phyloP scores from a whole-genome alignment of 176 grass and related monocot species.

The maize (Zea mays) region Zm-B73-REFERENCE-NAM-5.0 NC_050096.1:210319001-210319500 shows the following conservation, averaged over 20 bases:
- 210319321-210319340: background rate
- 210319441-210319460: background rate
- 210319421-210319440: background rate
- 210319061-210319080: slow-evolving; percentile 75
- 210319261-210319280: slow-evolving; percentile 21
- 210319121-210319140: slow-evolving; percentile 79
- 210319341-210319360: background rate
- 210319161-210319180: slow-evolving; percentile 78
- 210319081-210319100: slow-evolving; percentile 85
- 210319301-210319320: slow-evolving; percentile 19
- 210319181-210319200: slow-evolving; percentile 79
- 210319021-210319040: slow-evolving; percentile 87
- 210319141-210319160: slow-evolving; percentile 86
- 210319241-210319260: background rate
- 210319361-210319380: slow-evolving; percentile 1
- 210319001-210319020: slow-evolving; percentile 46
- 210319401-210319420: background rate
- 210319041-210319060: slow-evolving; percentile 80
- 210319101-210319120: slow-evolving; percentile 80
- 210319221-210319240: slow-evolving; percentile 61
- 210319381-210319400: background rate
- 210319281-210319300: background rate
- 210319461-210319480: slow-evolving; percentile 47
- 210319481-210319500: slow-evolving; percentile 75
- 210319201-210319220: slow-evolving; percentile 81